These are phyloP conservation scores for Fraxinus sp. DNA, from an alignment of 305 asterid species.

Conservation along the genomic window DNA sequence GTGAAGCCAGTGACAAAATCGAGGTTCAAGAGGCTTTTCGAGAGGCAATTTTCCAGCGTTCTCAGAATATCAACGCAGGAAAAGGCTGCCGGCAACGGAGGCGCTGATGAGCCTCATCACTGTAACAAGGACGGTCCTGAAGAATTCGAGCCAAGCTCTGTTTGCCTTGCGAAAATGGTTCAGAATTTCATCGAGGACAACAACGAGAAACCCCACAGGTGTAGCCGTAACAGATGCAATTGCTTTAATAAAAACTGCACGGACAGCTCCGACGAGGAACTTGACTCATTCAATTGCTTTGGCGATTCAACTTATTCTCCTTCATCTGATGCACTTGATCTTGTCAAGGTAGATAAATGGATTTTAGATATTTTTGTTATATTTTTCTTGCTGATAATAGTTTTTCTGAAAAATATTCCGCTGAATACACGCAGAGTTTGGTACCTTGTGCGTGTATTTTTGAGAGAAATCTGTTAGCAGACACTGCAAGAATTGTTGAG, in stretches of 20 bases:
- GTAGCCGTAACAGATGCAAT: conserved; percentile 54
- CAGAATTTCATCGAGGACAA: conserved; percentile 71
- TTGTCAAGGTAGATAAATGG: conserved; percentile 50
- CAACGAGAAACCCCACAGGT: conserved; percentile 52
- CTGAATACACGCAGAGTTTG: conserved; percentile 50
- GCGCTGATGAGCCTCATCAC: conserved; percentile 20
- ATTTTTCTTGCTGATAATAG: conserved; percentile 2
- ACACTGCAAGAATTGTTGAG: conserved; percentile 59
- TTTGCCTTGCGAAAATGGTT: conserved; percentile 74
- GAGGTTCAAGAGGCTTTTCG: conserved; percentile 79
- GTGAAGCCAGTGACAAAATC: conserved; percentile 56
- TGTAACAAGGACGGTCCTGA: conserved; percentile 46
- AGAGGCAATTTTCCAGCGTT: conserved; percentile 61
- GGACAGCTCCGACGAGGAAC: conserved; percentile 69
- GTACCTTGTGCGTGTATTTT: conserved; percentile 45
- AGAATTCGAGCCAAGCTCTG: conserved; percentile 73
- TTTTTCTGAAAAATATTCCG: conserved; percentile 14
- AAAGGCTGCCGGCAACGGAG: conserved; percentile 25
- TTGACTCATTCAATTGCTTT: conserved; percentile 41
- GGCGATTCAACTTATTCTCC: conserved; percentile 33
- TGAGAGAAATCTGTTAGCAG: conserved; percentile 71
- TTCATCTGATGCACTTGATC: conserved; percentile 44
- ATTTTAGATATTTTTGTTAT: neutral
- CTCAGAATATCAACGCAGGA: conserved; percentile 43
- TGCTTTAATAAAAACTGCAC: conserved; percentile 61